phyloP scores from a whole-genome alignment of 176 grass and related monocot genomes.

The Dendrocalamus sinicus region DNA sequence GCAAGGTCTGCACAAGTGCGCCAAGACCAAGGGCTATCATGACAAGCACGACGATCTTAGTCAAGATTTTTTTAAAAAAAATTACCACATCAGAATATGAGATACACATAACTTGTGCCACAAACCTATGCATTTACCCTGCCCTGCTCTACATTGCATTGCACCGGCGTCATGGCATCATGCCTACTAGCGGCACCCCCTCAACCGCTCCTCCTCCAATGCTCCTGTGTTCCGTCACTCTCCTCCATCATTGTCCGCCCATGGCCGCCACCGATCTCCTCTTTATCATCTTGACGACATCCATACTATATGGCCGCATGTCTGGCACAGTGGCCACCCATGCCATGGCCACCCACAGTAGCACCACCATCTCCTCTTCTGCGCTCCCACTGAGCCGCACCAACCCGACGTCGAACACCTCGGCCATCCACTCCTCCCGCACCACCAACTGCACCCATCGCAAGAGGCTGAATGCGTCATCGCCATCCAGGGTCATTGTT shows the following conservation, averaged over 20 bases:
- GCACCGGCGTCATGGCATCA: slow-evolving; percentile 24
- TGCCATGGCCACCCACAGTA: slow-evolving; percentile 74
- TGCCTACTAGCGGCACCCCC: slow-evolving; percentile 39
- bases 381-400: slow-evolving; percentile 45
- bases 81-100: not conserved
- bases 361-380: slow-evolving; percentile 94
- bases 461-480: slow-evolving; percentile 63
- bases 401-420: slow-evolving; percentile 91
- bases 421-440: slow-evolving; percentile 86
- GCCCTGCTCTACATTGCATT: not conserved
- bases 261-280: slow-evolving; percentile 53
- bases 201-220: slow-evolving; percentile 47
- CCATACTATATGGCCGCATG: slow-evolving; percentile 51
- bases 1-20: no score
- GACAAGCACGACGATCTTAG: no score
- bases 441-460: slow-evolving; percentile 94
- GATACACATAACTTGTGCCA: not conserved
- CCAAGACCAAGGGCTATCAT: no score
- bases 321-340: slow-evolving; percentile 70
- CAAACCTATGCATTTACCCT: not conserved
- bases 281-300: slow-evolving; percentile 65
- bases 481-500: slow-evolving; percentile 38
- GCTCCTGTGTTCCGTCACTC: slow-evolving; percentile 44
- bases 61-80: no score
- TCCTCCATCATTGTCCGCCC: slow-evolving; percentile 43